Evolutionary conservation across 2,329 filamentous ascomycete genomes (phyloP), one percentile per base, ranked within the genome.

Genomic region (Neoarthrinium moseri): DNA sequence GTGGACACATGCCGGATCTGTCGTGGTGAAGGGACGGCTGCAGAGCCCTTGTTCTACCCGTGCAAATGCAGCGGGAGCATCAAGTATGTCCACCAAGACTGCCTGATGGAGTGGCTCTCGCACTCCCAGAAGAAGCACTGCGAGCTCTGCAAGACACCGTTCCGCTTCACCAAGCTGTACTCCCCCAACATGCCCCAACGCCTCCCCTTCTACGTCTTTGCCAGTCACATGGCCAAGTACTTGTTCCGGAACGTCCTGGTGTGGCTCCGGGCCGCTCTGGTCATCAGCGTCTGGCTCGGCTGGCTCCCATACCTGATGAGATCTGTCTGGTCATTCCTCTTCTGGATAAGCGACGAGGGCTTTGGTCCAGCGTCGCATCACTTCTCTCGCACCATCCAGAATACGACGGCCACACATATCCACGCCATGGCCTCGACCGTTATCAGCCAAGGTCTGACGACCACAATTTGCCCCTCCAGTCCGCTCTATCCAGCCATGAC

Each of bases 111-210:
- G 69, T 99, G 94, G 94, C 77, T 99, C 18, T 92, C 91, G 40
- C 95, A 99, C 68, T 97, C 94, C 2, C 91, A 99, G 66, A 99
- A 99, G 80, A 97, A 97, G 68, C 89, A 99, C 74, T 99, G 95
- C 76, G 94, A 99, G 73, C 84, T 99, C 27, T 99, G 94, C 83
- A 99, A 99, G 73, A 99, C 94, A 3, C 86, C 91, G 0, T 99
- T 97, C 63, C 88, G 91, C 50, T 99, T 99, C 73, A 99, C 94
- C 43, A 99, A 99, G 69, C 81, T 99, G 30, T 99, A 99, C 72
- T 85, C 91, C 51, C 90, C 91, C 4, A 81, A 91, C 61, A 99
- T 99, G 94, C 95, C 94, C 2, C 80, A 82, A 51, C 83, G 81
- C 11, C 78, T 99, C 12, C 94, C 95, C 0, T 78, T 85, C 32